Base-by-base conservation (phyloP, 2,329 filamentous ascomycete genomes). In the Botrytis aclada region DNA sequence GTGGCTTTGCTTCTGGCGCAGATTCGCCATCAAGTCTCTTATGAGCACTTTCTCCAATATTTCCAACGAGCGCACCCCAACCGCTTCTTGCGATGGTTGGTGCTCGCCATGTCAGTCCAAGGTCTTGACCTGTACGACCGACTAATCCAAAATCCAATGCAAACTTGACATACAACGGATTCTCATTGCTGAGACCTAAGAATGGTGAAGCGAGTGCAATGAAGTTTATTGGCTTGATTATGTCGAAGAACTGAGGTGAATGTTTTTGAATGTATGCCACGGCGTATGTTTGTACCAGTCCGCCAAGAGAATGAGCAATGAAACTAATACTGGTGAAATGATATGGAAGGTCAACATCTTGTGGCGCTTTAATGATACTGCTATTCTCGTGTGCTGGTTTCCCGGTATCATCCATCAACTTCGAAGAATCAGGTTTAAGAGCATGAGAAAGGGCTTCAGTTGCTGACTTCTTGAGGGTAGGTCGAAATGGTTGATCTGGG, bases 231-330 rank as follows among this genome's bases (percentile, higher is more conserved):
- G 95, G 95, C 76, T 90, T 88, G 78, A 98, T 97, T 8, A 90
- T 84, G 67, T 95, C 88, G 78, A 98, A 98, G 81, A 98, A 98
- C 16, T 91, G 85, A 1, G 95, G 95, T 0, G 94, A 97, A 81
- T 98, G 94, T 80, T 98, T 98, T 78, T 98, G 93, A 63, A 98
- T 97, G 81, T 98, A 98, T 14, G 95, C 95, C 73, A 98, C 91
- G 3, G 95, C 95, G 81, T 98, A 98, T 0, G 93, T 97, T 81
- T 98, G 95, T 25, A 97, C 88, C 29, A 97, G 85, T 0, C 95
- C 95, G 41, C 95, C 95, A 0, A 98, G 88, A 0, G 95, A 98
- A 82, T 98, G 95, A 0, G 91, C 94, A 72, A 98, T 88, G 80
- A 98, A 97, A 80, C 95, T 98, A 81, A 98, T 98, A 81, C 94